Conservation (phyloP, 1,139 yeast species). For the Candida albicans region DNA sequence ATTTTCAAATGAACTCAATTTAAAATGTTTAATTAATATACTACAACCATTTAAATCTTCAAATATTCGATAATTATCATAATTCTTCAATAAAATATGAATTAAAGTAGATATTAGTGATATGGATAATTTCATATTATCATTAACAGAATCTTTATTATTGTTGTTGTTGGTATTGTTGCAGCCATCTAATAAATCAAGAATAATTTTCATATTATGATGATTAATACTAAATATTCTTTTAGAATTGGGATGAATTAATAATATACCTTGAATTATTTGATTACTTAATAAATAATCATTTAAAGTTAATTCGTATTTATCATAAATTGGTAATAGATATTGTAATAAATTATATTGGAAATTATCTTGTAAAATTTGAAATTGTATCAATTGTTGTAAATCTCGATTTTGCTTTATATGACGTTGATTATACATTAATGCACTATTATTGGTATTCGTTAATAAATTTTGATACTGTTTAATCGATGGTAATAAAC, state of each 20-base stretch:
- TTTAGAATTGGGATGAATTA: conserved; percentile 61
- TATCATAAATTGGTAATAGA: conserved; percentile 28
- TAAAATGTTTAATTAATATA: conserved; percentile 45
- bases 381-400: conserved; percentile 34
- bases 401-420: too few species aligned
- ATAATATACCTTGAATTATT: conserved; percentile 59
- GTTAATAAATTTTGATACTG: conserved; percentile 17
- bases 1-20: conserved; percentile 19
- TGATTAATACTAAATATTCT: conserved; percentile 36
- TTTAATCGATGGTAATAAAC: conserved; percentile 27
- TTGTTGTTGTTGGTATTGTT: too few species aligned
- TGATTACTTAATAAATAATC: conserved; percentile 34
- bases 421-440: conserved; percentile 5
- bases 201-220: conserved; percentile 32
- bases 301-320: conserved; percentile 8
- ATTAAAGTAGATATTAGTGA: conserved; percentile 59
- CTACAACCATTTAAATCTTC: conserved; percentile 62
- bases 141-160: conserved; percentile 4
- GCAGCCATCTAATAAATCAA: conserved; percentile 23
- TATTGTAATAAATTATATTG: conserved; percentile 47
- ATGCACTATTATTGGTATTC: conserved; percentile 6
- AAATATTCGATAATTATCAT: conserved; percentile 57
- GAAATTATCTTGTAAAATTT: conserved; percentile 51
- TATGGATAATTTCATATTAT: conserved; percentile 19
- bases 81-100: conserved; percentile 58